Evolutionary conservation across 441 rosid genomes (phyloP).

Genomic region (Melastoma candidum): DNA sequence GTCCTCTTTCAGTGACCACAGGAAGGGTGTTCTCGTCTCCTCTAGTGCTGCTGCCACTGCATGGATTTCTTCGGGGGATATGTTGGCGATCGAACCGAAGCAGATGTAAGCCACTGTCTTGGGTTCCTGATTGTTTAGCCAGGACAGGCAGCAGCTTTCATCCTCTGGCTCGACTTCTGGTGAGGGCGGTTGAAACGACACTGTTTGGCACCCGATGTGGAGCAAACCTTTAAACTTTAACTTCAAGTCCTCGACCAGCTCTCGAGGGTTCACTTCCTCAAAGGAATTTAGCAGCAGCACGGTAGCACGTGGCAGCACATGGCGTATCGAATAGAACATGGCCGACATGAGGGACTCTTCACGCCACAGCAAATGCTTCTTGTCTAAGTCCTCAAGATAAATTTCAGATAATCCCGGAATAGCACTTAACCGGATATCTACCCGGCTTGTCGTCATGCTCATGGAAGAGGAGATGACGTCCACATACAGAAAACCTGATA

Average conservation of each 20-base stretch:
- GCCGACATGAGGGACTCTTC: background rate
- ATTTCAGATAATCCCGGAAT: slow-evolving; percentile 9
- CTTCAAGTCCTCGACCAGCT: background rate
- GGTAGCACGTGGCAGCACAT: slow-evolving; percentile 11
- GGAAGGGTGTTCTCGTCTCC: background rate
- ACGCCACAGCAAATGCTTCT: background rate
- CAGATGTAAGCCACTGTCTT: background rate
- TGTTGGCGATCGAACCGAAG: background rate
- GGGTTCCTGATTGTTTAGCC: slow-evolving; percentile 1
- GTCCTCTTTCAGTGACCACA: slow-evolving; percentile 10
- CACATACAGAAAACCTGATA: background rate
- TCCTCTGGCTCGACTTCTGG: background rate
- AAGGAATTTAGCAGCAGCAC: background rate
- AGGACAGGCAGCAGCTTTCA: background rate
- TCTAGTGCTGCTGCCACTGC: slow-evolving; percentile 3
- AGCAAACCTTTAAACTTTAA: background rate
- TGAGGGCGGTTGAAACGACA: background rate
- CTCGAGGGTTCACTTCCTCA: slow-evolving; percentile 9
- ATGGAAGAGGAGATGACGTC: slow-evolving; percentile 1
- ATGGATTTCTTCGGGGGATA: background rate
- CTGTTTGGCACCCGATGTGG: background rate
- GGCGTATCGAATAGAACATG: background rate
- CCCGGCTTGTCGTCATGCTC: background rate
- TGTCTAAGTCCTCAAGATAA: background rate
- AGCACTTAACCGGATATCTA: background rate